These are phyloP conservation scores for Secale cereale DNA, from an alignment of 176 grass and related monocot species.

Conservation along the genomic window DNA sequence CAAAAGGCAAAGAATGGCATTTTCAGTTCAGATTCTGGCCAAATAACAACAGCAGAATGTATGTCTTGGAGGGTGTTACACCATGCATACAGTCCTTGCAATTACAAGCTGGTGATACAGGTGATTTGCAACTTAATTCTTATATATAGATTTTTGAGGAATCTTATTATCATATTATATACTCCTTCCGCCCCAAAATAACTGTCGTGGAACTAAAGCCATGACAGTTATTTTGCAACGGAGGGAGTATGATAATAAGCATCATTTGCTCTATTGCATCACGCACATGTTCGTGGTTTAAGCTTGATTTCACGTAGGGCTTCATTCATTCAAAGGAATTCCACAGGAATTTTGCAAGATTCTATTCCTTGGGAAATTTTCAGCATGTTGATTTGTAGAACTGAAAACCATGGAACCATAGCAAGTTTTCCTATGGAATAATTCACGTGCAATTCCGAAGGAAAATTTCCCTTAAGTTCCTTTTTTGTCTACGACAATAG, in stretches of 20 bases:
- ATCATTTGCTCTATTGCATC: background rate
- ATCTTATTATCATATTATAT: too few species aligned
- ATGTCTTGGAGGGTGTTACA: slow-evolving; percentile 96
- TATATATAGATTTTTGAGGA: background rate
- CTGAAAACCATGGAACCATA: background rate
- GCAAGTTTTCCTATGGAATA: background rate
- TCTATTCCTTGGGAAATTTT: background rate
- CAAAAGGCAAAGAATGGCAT: slow-evolving; percentile 99
- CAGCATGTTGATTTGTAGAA: background rate
- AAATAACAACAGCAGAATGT: slow-evolving; percentile 99
- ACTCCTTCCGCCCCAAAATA: too few species aligned
- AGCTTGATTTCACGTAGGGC: background rate
- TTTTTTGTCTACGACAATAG: background rate
- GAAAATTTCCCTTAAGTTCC: background rate
- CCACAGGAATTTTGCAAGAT: background rate
- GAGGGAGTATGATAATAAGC: background rate
- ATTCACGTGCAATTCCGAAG: too few species aligned
- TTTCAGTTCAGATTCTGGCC: slow-evolving; percentile 99
- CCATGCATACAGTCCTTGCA: slow-evolving; percentile 99
- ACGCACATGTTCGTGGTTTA: background rate
- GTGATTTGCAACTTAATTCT: slow-evolving; percentile 37
- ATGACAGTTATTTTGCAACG: too few species aligned
- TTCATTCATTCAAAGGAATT: too few species aligned
- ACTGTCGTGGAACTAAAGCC: too few species aligned
- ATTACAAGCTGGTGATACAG: slow-evolving; percentile 99